Conservation (phyloP, 2,329 filamentous ascomycete genomes). For the Pseudogymnoascus sp. region DNA sequence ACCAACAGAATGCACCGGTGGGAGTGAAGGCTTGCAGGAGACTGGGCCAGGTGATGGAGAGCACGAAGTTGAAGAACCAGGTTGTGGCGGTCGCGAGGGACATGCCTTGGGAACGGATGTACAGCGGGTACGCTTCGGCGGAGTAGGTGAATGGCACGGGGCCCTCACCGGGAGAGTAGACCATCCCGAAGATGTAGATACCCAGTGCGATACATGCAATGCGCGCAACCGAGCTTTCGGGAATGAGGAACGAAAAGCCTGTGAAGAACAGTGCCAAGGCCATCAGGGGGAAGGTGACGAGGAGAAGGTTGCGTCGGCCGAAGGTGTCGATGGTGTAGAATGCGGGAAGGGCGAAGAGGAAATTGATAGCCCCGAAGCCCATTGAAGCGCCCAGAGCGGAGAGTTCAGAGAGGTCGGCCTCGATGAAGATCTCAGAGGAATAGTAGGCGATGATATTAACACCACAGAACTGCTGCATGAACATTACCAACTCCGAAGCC, state of each 20-base stretch:
- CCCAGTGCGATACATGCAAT: slow-evolving; percentile 34
- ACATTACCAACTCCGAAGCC: slow-evolving; percentile 57
- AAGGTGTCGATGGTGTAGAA: slow-evolving; percentile 62
- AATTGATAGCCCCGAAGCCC: slow-evolving; percentile 58
- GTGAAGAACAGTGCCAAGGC: slow-evolving; percentile 42
- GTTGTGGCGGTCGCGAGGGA: slow-evolving; percentile 46
- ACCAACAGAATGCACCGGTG: not conserved
- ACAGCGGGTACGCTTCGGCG: slow-evolving; percentile 55
- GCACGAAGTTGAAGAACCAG: slow-evolving; percentile 26
- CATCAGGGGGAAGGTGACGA: slow-evolving; percentile 60
- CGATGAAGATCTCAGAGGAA: slow-evolving; percentile 51
- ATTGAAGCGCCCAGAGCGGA: slow-evolving; percentile 51
- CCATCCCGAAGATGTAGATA: slow-evolving; percentile 42
- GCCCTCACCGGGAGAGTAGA: slow-evolving; percentile 53
- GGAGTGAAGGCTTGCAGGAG: not conserved
- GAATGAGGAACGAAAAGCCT: slow-evolving; percentile 45
- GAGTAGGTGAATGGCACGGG: slow-evolving; percentile 56
- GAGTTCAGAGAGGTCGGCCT: slow-evolving; percentile 43
- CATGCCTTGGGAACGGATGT: slow-evolving; percentile 55
- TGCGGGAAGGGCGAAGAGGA: slow-evolving; percentile 54
- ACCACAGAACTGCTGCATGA: slow-evolving; percentile 53
- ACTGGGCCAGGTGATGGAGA: slow-evolving; percentile 17
- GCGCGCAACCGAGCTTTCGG: slow-evolving; percentile 24
- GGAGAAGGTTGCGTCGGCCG: slow-evolving; percentile 54
- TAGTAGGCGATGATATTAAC: slow-evolving; percentile 54